phyloP scores from a whole-genome alignment of 2,329 filamentous ascomycete species.

The Cordyceps farinosa region DNA sequence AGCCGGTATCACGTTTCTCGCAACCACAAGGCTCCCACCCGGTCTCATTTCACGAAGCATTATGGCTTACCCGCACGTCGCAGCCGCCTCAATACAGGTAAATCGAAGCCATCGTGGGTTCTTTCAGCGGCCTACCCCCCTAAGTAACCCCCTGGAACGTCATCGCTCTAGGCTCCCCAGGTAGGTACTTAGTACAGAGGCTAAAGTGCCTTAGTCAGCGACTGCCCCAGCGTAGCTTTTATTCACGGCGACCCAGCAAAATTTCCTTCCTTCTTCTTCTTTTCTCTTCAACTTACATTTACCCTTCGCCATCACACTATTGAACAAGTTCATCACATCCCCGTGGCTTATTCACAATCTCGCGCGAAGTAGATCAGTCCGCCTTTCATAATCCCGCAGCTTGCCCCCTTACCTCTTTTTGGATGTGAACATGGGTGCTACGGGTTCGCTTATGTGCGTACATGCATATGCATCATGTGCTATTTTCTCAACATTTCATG shows the following conservation, averaged over 20 bases:
- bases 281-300: slow-evolving; percentile 48
- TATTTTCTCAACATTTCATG: neutral
- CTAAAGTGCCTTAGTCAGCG: slow-evolving; percentile 12
- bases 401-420: slow-evolving; percentile 35
- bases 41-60: no score
- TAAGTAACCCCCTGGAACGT: neutral
- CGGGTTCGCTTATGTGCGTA: slow-evolving; percentile 62
- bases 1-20: no score
- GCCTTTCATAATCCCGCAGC: slow-evolving; percentile 60
- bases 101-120: no score
- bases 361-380: slow-evolving; percentile 52
- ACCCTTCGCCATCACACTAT: slow-evolving; percentile 36
- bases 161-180: neutral
- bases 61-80: no score
- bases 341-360: slow-evolving; percentile 44
- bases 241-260: slow-evolving; percentile 11
- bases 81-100: no score
- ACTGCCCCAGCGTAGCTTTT: neutral
- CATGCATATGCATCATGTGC: slow-evolving; percentile 34
- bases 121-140: no score
- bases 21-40: no score
- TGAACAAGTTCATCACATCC: slow-evolving; percentile 30
- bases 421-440: slow-evolving; percentile 39
- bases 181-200: neutral
- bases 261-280: slow-evolving; percentile 31